These are phyloP conservation scores for Elasticomyces elasticus DNA, from an alignment of 495 filamentous ascomycete genomes.

Conservation along the genomic window DNA sequence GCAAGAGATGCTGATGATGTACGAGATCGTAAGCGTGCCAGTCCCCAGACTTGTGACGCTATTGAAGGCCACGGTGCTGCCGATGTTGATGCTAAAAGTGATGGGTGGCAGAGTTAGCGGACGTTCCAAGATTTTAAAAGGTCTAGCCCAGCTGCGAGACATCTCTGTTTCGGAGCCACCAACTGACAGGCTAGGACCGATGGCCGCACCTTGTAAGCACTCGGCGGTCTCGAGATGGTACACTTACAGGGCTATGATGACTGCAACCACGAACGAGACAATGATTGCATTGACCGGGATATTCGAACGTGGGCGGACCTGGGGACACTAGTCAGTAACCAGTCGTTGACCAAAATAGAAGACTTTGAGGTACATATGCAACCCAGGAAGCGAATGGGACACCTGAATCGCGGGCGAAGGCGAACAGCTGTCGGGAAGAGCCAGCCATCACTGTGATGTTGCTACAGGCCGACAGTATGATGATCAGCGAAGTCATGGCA, in stretches of 20 bases:
- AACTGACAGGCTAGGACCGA: too few species aligned
- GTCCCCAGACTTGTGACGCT: slow-evolving; percentile 35
- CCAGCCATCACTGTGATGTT: slow-evolving; percentile 43
- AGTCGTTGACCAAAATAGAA: too few species aligned
- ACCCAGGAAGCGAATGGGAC: slow-evolving; percentile 40
- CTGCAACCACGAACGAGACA: slow-evolving; percentile 30
- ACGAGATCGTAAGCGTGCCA: slow-evolving; percentile 7
- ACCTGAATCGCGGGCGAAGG: slow-evolving; percentile 52
- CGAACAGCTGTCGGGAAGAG: slow-evolving; percentile 45
- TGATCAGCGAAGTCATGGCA: slow-evolving; percentile 39
- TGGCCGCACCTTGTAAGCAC: too few species aligned
- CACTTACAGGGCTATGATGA: slow-evolving; percentile 34
- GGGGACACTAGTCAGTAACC: background rate
- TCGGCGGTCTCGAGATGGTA: too few species aligned
- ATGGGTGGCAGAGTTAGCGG: too few species aligned
- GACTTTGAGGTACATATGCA: background rate
- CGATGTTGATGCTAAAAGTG: too few species aligned
- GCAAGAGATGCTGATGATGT: slow-evolving; percentile 16
- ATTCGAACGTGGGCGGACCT: background rate
- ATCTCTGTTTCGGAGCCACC: too few species aligned
- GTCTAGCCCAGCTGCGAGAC: too few species aligned
- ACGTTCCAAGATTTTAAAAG: too few species aligned
- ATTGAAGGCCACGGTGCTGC: slow-evolving; percentile 40
- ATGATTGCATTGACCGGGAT: slow-evolving; percentile 23
- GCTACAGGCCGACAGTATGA: slow-evolving; percentile 36